Base-by-base conservation (phyloP, 164 flowering plant genomes). In the Chloranthus sessilifolius region DNA sequence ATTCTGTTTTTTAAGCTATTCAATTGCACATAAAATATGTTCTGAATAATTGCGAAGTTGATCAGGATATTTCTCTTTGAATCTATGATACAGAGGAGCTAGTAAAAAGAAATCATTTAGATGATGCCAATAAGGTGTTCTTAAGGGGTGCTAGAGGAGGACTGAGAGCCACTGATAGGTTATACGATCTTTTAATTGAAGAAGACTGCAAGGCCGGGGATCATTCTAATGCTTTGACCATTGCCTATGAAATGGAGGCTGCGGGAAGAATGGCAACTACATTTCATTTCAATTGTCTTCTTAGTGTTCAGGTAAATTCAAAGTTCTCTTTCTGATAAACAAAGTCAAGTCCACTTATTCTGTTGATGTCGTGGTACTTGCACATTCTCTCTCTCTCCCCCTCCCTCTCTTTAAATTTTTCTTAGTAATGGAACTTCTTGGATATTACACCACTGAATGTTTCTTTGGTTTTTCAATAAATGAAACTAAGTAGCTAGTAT, bases 161-260 rank as follows among this genome's bases (percentile, higher is more conserved):
- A 9, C 53, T 88, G 19, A 79, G 84, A 66, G 96, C 96, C 49
- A 85, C 96, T 17, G 89, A 88, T 71, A 78, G 80, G 52, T 55
- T 92, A 3, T 92, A 92, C 66, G 96, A 92, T 72, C 80, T 82
- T 20, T 17, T 92, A 56, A 88, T 92, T 61, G 75, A 69, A 55
- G 96, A 83, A 69, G 95, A 88, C 38, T 92, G 99, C 68, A 88
- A 81, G 71, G 84, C 53, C 21, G 96, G 98, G 22, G 98, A 92
- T 60, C 98, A 92, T 70, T 83, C 94, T 15, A 92, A 92, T 73
- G 98, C 96, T 43, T 65, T 92, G 49, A 88, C 95, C 19, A 83
- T 92, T 48, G 84, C 96, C 17, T 85, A 88, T 68, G 95, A 80
- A 75, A 92, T 92, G 98, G 98, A 92, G 68, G 94, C 88, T 20